Evolutionary conservation across 257 asterid genomes (phyloP), one percentile per base, ranked within the genome.

Genomic region (Lithospermum erythrorhizon): DNA sequence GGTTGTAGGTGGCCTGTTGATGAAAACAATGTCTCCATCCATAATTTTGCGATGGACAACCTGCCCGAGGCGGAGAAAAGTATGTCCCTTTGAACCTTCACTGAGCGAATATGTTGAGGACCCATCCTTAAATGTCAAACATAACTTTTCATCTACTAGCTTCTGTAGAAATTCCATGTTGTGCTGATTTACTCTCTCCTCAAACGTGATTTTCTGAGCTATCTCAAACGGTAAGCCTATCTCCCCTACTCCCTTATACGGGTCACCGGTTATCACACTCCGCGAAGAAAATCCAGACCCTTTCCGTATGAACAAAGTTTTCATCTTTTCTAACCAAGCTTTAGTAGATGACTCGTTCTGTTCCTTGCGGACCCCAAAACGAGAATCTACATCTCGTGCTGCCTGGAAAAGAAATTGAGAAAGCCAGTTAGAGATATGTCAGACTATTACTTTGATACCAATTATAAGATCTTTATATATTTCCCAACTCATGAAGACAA

Each of bases 271-370:
- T 57, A 93, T 89, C 59, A 93, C 98, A 72, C 96, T 84, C 27
- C 98, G 82, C 52, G 98, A 93, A 58, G 98, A 93, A 76, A 93
- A 93, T 5, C 98, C 98, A 37, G 97, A 93, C n/a, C 98, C 96
- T 74, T 93, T 93, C 60, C 97, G 76, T 30, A 93, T 93, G 61
- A 93, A 93, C 25, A 93, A 62, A 11, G 98, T 93, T 64, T 93
- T 93, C 97, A 93, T 93, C 82, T 93, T 93, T 71, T 89, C 97
- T 25, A 93, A 79, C 98, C 98, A 93, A 22, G 98, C 95, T 75
- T 89, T 93, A 60, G 98, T 84, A 54, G 97, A 84, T 47, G 95
- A 78, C 16, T 67, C 72, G 73, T 70, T 85, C 27, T 76, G 62
- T 55, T 88, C 98, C 74, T 86, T 93, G 53, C 73, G 63, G 49